Conservation (phyloP, 306 rosid genomes). For the Styphnolobium japonicum region DNA sequence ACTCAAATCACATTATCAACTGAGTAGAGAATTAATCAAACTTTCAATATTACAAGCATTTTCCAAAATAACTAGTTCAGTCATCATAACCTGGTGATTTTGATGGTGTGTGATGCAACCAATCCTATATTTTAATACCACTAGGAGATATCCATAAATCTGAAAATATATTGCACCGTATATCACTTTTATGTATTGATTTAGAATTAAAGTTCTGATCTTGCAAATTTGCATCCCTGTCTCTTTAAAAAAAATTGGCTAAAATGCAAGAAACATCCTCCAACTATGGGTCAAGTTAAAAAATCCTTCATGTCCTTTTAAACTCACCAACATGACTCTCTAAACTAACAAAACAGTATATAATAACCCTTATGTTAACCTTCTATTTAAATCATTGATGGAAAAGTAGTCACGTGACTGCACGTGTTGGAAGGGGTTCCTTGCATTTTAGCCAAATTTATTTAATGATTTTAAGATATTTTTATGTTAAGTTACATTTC, state of each 20-base stretch:
- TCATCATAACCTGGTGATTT: background rate
- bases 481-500: background rate
- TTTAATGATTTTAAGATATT: background rate
- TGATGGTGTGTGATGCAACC: background rate
- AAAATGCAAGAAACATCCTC: too few species aligned
- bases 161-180: background rate
- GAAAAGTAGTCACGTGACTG: too few species aligned
- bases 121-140: background rate
- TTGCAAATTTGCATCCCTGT: background rate
- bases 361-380: too few species aligned
- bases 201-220: slow-evolving; percentile 5
- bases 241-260: too few species aligned
- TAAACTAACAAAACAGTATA: too few species aligned
- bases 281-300: too few species aligned
- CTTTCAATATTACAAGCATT: background rate
- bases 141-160: background rate
- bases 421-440: too few species aligned
- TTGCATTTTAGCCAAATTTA: too few species aligned
- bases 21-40: too few species aligned
- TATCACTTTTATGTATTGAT: slow-evolving; percentile 2
- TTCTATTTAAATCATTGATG: too few species aligned
- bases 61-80: background rate
- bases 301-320: too few species aligned
- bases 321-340: too few species aligned
- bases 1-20: background rate